Evolutionary conservation across 139 green algal genomes (phyloP).

Genomic region (Nannochloris sp.): DNA sequence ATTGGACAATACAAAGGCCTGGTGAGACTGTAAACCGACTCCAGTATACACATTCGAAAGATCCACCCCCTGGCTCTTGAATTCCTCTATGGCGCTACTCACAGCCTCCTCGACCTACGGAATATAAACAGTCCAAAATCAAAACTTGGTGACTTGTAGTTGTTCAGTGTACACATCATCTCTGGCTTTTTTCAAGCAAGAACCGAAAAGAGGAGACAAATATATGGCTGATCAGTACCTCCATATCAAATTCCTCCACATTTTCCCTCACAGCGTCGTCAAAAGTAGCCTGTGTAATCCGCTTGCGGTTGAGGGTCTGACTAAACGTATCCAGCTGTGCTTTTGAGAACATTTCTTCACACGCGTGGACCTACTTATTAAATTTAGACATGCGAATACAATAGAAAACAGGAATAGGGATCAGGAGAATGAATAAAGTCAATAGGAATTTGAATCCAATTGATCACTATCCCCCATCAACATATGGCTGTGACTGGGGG

Average conservation of each 20-base stretch:
- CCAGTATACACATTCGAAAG: conserved; percentile 54
- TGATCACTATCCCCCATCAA: too few species aligned
- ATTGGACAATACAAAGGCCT: conserved; percentile 23
- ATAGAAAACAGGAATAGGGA: too few species aligned
- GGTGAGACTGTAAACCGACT: conserved; percentile 32
- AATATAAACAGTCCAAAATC: not conserved
- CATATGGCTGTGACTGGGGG: too few species aligned
- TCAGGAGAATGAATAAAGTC: too few species aligned
- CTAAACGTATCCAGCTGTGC: not conserved
- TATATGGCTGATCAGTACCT: conserved; percentile 27
- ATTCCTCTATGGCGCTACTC: conserved; percentile 58
- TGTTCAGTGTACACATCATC: not conserved
- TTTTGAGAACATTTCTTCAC: not conserved
- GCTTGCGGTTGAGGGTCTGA: not conserved
- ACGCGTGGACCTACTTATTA: too few species aligned
- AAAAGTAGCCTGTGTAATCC: conserved; percentile 54
- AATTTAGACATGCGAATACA: too few species aligned
- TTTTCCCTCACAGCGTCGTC: conserved; percentile 71
- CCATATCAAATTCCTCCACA: conserved; percentile 79
- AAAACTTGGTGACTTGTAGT: not conserved
- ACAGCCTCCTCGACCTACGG: conserved; percentile 61
- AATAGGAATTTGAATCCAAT: too few species aligned
- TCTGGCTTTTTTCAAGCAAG: too few species aligned
- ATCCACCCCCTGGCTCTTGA: conserved; percentile 60
- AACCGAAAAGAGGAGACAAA: too few species aligned